Evolutionary conservation across 2,329 filamentous ascomycete species (phyloP).

Genomic region (Chrysoporthe cubensis): DNA sequence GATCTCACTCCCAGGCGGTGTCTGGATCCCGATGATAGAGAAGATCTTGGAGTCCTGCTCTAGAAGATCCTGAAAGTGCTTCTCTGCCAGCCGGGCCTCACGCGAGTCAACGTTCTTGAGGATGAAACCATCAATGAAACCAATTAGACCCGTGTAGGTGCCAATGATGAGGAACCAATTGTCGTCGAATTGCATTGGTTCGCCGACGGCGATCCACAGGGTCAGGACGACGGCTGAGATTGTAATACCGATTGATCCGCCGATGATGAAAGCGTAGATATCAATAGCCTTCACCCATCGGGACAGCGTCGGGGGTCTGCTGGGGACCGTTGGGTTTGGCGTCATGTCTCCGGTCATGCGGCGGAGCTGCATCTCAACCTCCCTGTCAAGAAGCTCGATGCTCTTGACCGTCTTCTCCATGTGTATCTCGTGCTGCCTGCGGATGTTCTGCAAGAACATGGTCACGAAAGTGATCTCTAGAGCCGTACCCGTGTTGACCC

Average conservation of each 20-base stretch:
- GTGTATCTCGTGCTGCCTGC: constrained; percentile 41
- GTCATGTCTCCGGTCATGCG: constrained; percentile 39
- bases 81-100: constrained; percentile 30
- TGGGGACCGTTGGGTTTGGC: constrained; percentile 40
- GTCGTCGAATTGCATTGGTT: constrained; percentile 42
- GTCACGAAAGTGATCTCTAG: constrained; percentile 46
- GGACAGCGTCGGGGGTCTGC: constrained; percentile 39
- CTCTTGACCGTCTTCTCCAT: constrained; percentile 38
- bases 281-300: constrained; percentile 44
- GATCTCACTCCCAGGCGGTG: constrained; percentile 21
- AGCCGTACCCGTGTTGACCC: constrained; percentile 49
- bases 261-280: constrained; percentile 48
- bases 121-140: constrained; percentile 49
- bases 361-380: constrained; percentile 40
- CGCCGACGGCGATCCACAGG: constrained; percentile 45
- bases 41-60: constrained; percentile 32
- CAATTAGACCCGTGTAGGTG: constrained; percentile 51
- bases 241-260: constrained; percentile 44
- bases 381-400: constrained; percentile 41
- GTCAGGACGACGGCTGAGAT: constrained; percentile 42
- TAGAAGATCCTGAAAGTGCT: constrained; percentile 33
- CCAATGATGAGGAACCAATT: constrained; percentile 55
- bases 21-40: constrained; percentile 31
- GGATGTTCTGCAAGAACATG: constrained; percentile 45
- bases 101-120: constrained; percentile 47